These are phyloP conservation scores for Stephanodiscus triporus DNA, from an alignment of 108 stramenopile genomes.

Conservation along the genomic window DNA sequence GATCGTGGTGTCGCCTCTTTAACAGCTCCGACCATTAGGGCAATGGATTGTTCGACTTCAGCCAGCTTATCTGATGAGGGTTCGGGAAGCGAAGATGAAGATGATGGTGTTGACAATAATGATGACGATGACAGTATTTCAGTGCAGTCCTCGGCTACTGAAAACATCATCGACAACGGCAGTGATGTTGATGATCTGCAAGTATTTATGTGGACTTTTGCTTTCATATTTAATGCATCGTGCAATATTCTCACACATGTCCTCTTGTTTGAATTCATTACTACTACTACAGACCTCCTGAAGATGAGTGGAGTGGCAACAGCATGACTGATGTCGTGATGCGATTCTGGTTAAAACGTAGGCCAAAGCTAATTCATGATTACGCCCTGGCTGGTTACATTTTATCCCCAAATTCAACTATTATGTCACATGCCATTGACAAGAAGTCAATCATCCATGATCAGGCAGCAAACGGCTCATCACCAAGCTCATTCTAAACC, in stretches of 20 bases:
- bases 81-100: neutral
- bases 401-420: constrained; percentile 5
- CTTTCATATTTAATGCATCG: neutral
- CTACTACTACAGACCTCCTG: neutral
- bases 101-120: neutral
- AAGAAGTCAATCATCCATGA: neutral
- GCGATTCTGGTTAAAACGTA: neutral
- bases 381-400: constrained; percentile 18
- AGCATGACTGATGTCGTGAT: neutral
- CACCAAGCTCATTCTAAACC: constrained; percentile 12
- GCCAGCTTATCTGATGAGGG: neutral
- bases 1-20: neutral
- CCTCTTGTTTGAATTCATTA: neutral
- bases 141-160: neutral
- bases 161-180: neutral
- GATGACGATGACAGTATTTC: neutral
- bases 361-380: constrained; percentile 5
- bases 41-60: neutral
- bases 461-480: constrained; percentile 4
- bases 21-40: neutral
- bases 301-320: neutral
- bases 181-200: neutral
- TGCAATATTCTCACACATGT: neutral
- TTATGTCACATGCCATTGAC: constrained; percentile 8
- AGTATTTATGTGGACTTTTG: neutral